phyloP scores from a whole-genome alignment of 2,329 filamentous ascomycete genomes.

The Botrytis cinerea region DNA sequence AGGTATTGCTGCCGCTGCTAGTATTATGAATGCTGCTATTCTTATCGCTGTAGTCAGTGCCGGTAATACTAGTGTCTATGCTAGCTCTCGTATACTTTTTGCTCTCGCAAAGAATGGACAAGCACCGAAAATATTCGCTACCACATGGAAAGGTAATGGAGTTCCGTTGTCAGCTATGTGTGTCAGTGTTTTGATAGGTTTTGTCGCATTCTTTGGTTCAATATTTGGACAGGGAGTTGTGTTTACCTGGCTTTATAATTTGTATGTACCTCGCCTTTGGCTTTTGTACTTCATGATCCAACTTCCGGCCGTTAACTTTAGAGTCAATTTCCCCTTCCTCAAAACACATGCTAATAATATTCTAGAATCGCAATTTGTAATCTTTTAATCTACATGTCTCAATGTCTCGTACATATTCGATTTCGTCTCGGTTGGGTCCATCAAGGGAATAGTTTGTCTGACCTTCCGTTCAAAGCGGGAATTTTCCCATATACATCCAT shows the following conservation, averaged over 20 bases:
- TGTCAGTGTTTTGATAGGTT: conserved; percentile 69
- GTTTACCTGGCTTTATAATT: conserved; percentile 67
- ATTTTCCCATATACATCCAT: conserved; percentile 59
- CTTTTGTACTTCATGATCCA: not conserved
- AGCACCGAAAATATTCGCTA: conserved; percentile 68
- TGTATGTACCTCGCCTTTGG: conserved; percentile 40
- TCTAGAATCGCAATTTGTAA: conserved; percentile 19
- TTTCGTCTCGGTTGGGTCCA: conserved; percentile 64
- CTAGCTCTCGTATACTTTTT: conserved; percentile 71
- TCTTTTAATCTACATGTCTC: conserved; percentile 44
- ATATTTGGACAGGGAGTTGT: conserved; percentile 65
- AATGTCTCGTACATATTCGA: conserved; percentile 71
- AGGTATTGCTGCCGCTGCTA: conserved; percentile 70
- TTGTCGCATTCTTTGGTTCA: conserved; percentile 71
- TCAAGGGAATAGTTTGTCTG: conserved; percentile 56
- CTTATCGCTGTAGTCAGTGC: conserved; percentile 71
- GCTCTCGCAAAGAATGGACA: conserved; percentile 75
- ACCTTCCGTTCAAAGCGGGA: conserved; percentile 57
- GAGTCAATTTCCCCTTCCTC: not conserved
- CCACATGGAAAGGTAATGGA: conserved; percentile 62
- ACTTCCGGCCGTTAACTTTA: rapidly evolving
- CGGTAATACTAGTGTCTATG: conserved; percentile 74
- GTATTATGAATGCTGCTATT: conserved; percentile 78
- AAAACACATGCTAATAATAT: not conserved
- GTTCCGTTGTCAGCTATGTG: conserved; percentile 61